Percentiles rank a stretch among this genome's conserved stretches.
Conservation (phyloP, 257 asterid genomes). For the Solanum piurae region DNA sequence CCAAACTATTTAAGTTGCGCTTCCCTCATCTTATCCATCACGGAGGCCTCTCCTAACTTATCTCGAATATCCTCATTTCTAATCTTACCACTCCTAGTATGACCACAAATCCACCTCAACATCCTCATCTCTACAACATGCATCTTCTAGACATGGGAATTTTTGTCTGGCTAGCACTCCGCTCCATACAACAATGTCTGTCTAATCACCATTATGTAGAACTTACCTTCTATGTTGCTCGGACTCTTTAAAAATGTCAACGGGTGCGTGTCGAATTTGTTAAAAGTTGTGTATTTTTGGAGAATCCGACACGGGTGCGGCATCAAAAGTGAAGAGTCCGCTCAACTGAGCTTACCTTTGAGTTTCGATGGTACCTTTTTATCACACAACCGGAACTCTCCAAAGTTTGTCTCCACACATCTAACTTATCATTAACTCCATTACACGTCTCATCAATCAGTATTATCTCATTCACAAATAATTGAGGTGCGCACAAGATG, state of each 20-base stretch:
- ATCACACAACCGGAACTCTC: neutral
- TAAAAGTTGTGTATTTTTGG: too few relatives aligned
- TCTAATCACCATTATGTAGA: neutral
- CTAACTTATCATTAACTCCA: neutral
- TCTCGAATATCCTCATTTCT: neutral
- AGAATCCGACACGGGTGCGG: too few relatives aligned
- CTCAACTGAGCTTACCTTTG: too few relatives aligned
- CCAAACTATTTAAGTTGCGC: neutral
- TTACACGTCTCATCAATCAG: neutral
- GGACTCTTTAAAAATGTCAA: too few relatives aligned
- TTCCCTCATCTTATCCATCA: neutral
- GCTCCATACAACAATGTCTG: neutral
- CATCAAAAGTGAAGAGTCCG: too few relatives aligned
- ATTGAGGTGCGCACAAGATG: neutral
- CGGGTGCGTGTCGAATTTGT: too few relatives aligned
- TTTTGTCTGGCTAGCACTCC: neutral
- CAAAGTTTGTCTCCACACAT: neutral
- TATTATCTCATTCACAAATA: neutral
- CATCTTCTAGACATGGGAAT: neutral
- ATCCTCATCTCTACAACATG: neutral
- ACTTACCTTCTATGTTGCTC: neutral
- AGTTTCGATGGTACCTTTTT: too few relatives aligned
- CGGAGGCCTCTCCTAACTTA: neutral
- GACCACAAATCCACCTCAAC: neutral
- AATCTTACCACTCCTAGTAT: neutral